Evolutionary conservation across 768 basidiomycete genomes (phyloP), one percentile per base, ranked within the genome.

Genomic region (Hydnomerulius pinastri): DNA sequence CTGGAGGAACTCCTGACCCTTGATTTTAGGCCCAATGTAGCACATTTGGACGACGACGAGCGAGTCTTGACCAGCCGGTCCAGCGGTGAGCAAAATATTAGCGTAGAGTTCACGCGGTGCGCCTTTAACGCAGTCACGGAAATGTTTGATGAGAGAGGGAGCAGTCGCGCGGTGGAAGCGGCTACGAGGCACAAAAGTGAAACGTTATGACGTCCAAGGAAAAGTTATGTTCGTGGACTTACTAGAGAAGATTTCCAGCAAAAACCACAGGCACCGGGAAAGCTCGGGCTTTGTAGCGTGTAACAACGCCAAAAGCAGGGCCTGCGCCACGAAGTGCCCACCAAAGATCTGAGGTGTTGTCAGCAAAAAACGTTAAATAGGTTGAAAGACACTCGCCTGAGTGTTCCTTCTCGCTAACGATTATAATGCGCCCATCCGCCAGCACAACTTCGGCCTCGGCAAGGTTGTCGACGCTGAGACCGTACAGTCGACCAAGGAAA

Each of bases 201-300:
- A 28, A 57, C 58, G 29, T n/a, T n/a, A 59, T 25, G 36, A 27
- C 17, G 1, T 17, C 17, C 18, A 10, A 32, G n/a, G 20, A 29
- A 13, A 50, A 18, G 27, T 29, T 23, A 23, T 28, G 33, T 17
- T 17, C 25, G 18, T 17, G 47, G 25, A 42, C 90, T 61, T 59
- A 92, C 92, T 92, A 96, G 55, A 97, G 86, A 36, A 96, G 75
- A 64, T 93, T 96, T 2, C 94, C 94, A 9, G 94, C 91, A 60
- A 92, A 95, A 3, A 94, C 92, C 6, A 91, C 84, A 8, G 92
- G 92, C 9, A 96, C 82, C 2, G 92, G 92, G 68, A 79, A 95
- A 18, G 93, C 94, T 62, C 81, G 87, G 6, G 87, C 90, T 61
- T 90, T 90, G 71, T 92, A 95, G n/a, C 92, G 82, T 12, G 89